Conservation (phyloP, 345 rosid species). For the Theobroma cacao region DNA sequence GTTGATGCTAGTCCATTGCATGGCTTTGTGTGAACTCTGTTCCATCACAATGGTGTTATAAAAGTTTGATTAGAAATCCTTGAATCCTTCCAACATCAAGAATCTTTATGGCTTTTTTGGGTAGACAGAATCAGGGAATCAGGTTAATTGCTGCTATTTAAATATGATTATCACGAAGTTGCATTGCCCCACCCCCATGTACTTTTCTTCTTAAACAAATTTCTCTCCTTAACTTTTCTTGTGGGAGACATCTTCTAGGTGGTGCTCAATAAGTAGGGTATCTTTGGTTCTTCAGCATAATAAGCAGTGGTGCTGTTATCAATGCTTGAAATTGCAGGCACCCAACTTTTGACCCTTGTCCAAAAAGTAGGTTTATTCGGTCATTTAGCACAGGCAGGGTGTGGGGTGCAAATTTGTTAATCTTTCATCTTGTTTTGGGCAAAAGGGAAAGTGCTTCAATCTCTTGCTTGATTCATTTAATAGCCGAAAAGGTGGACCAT, state of each 20-base stretch:
- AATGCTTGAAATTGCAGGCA: conserved; percentile 1
- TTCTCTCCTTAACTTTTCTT: neutral
- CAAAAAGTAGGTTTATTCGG: conserved; percentile 3
- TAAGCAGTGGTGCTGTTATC: conserved; percentile 3
- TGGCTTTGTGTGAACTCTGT: neutral
- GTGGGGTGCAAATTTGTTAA: neutral
- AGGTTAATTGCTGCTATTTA: neutral
- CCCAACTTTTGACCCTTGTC: conserved; percentile 14
- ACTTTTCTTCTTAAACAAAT: neutral
- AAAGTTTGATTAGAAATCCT: neutral
- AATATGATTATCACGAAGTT: neutral
- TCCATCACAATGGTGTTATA: neutral
- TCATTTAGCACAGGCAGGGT: neutral
- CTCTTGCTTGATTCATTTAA: conserved; percentile 10
- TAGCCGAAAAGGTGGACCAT: conserved; percentile 31
- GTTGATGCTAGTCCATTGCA: neutral
- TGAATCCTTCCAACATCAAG: neutral
- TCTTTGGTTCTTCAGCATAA: neutral
- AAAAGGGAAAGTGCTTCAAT: neutral
- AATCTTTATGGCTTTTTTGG: neutral
- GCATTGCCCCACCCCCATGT: neutral
- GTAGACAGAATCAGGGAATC: neutral
- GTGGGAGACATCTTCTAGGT: neutral
- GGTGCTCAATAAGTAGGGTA: neutral
- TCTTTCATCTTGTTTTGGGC: conserved; percentile 1